Base-by-base conservation (phyloP, 768 basidiomycete species). In the Mycena olivaceomarginata region DNA sequence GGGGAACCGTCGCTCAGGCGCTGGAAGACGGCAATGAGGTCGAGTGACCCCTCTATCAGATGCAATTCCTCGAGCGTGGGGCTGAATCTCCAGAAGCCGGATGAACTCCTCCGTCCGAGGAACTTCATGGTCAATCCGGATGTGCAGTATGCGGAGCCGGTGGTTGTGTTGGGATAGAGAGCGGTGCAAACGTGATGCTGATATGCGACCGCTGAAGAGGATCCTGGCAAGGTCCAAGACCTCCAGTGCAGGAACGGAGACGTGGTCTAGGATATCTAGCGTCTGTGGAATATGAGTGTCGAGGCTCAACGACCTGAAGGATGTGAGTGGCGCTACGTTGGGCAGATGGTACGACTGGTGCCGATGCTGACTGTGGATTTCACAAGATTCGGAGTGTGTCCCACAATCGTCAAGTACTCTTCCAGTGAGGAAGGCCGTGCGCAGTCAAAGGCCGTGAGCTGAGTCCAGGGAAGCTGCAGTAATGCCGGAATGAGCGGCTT, bases 11-110 rank as follows among this genome's bases (percentile, higher is more conserved):
- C 60, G 60, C 39, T 41, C 18, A 63, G 60, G 8, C 39, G 68
- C 22, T 15, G 68, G 68, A 40, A 70, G 11, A 70, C 25, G 11
- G 68, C 68, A 43, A 60, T 59, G 22, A 43, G 57, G 18, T 18
- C 40, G 43, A 70, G 31, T 16, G 68, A 70, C n/a, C 68, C 68
- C 4, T 59, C 43, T 4, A 25, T 16, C 41, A 70, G 25, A 0
- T 70, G 20, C 43, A 70, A 60, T 46, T 37, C 46, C 68, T 70
- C 57, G 16, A 70, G 57, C 16, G 22, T 12, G 13, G 68, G 68
- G 57, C n/a, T 70, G 68, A 1, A 39, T 60, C 25, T 70, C 41
- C 57, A 70, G 57, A 20, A 70, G 68, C 60, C 20, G 39, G 39
- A 63, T 40, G 60, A 63, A 63, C n/a, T 63, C 20, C 6, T 20